A percentile compares a stretch with the other conserved stretches of the same genome.
Evolutionary conservation across 345 rosid genomes (phyloP).

Genomic region (Boechera divaricarpa): DNA sequence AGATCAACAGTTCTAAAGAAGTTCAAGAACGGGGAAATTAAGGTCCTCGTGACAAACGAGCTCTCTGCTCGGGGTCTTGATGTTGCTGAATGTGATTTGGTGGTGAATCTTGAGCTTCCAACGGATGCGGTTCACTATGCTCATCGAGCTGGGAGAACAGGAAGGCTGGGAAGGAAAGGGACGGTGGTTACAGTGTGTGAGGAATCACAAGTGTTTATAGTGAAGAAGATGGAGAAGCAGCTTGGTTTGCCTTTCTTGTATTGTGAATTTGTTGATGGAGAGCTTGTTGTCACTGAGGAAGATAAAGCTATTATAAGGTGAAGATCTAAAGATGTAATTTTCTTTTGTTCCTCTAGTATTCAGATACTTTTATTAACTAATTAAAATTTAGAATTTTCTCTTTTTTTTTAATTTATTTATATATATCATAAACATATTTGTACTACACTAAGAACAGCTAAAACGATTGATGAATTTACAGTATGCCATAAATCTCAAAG

Average conservation of each 20-base stretch:
- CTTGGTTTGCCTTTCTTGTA: conserved; percentile 65
- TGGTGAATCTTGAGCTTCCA: conserved; percentile 85
- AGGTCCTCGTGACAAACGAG: conserved; percentile 87
- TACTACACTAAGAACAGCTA: background rate
- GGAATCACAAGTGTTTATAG: conserved; percentile 79
- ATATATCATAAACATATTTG: background rate
- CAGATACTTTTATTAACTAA: conserved; percentile 8
- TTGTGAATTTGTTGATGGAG: conserved; percentile 89
- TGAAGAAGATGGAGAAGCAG: conserved; percentile 89
- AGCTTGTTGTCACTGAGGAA: conserved; percentile 63
- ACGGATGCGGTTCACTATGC: conserved; percentile 83
- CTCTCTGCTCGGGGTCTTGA: conserved; percentile 95
- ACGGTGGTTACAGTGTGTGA: conserved; percentile 85
- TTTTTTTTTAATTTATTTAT: background rate
- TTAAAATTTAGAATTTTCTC: conserved; percentile 1
- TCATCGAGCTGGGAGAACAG: conserved; percentile 91
- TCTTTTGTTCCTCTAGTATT: background rate
- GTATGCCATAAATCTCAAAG: no score
- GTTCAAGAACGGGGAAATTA: conserved; percentile 85
- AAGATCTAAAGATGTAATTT: background rate
- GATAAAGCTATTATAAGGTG: conserved; percentile 50
- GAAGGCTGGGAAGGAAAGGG: conserved; percentile 90
- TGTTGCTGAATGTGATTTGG: conserved; percentile 89
- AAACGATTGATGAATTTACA: background rate
- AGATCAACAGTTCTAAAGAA: conserved; percentile 82